A percentile compares a stretch with the other conserved stretches of the same genome.
Conservation (phyloP, 441 rosid genomes). For the Viola pubescens region DNA sequence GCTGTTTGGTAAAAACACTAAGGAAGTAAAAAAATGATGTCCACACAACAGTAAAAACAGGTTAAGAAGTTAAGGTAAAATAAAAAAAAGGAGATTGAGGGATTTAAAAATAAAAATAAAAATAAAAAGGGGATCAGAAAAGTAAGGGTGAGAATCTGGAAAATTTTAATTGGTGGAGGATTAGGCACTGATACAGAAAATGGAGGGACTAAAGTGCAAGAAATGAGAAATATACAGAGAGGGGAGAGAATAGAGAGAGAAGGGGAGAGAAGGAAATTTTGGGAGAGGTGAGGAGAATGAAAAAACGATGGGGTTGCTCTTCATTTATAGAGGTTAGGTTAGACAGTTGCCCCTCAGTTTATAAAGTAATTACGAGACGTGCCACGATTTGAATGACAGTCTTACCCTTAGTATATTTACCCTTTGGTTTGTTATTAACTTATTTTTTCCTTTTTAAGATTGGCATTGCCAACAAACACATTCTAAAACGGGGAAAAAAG, state of each 20-base stretch:
- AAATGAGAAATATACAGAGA: not conserved
- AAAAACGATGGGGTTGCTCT: not conserved
- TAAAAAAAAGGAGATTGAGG: not conserved
- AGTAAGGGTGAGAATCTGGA: not conserved
- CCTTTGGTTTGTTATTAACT: not conserved
- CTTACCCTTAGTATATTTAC: constrained; percentile 14
- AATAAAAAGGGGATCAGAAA: not conserved
- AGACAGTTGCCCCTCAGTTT: constrained; percentile 14
- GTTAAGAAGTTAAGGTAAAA: not conserved
- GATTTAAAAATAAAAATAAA: not conserved
- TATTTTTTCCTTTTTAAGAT: not conserved
- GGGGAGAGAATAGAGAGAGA: not conserved
- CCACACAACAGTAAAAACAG: not conserved
- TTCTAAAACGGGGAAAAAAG: not conserved
- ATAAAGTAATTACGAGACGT: constrained; percentile 8
- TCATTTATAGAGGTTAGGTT: constrained; percentile 34
- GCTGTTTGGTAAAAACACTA: not conserved
- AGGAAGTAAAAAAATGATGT: not conserved
- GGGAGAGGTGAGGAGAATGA: not conserved
- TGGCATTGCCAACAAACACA: not conserved
- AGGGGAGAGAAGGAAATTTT: too few relatives aligned
- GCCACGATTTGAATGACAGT: constrained; percentile 3
- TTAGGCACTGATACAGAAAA: too few relatives aligned
- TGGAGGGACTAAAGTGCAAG: not conserved
- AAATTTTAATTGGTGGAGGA: too few relatives aligned